phyloP scores from a whole-genome alignment of 768 basidiomycete genomes.

The Ramaria sp. region DNA sequence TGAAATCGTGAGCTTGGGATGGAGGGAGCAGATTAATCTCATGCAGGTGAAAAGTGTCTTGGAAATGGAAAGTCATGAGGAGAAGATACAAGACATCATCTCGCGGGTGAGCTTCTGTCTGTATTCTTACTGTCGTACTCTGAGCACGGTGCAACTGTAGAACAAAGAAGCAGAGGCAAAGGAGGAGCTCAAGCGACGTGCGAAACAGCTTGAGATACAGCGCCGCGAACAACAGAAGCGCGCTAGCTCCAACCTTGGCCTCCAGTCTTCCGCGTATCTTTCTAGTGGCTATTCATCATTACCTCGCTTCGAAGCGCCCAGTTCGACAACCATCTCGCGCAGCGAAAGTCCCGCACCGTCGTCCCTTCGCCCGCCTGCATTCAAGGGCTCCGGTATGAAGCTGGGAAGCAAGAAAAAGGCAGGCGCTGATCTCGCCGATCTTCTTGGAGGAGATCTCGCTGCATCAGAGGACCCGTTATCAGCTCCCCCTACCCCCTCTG shows the following conservation, averaged over 20 bases:
- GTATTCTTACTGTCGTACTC: background rate
- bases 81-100: conserved; percentile 97
- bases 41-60: conserved; percentile 70
- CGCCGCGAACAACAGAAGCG: conserved; percentile 87
- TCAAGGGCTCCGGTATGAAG: conserved; percentile 96
- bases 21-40: conserved; percentile 66
- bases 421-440: conserved; percentile 80
- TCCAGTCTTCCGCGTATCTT: conserved; percentile 47
- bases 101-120: conserved; percentile 51
- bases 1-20: conserved; percentile 88
- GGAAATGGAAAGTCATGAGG: conserved; percentile 88
- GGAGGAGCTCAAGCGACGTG: conserved; percentile 95
- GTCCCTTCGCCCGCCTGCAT: conserved; percentile 57
- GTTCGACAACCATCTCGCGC: conserved; percentile 28
- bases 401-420: conserved; percentile 87
- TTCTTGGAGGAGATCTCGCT: conserved; percentile 69
- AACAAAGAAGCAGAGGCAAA: conserved; percentile 99
- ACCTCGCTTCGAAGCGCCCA: conserved; percentile 60
- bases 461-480: conserved; percentile 43
- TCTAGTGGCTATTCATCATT: conserved; percentile 55
- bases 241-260: conserved; percentile 39
- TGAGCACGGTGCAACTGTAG: conserved; percentile 24
- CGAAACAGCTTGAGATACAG: conserved; percentile 97
- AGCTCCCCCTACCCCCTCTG: conserved; percentile 38
- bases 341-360: conserved; percentile 38